Conservation (phyloP, 2,329 filamentous ascomycete species). For the Neobulgaria alba region DNA sequence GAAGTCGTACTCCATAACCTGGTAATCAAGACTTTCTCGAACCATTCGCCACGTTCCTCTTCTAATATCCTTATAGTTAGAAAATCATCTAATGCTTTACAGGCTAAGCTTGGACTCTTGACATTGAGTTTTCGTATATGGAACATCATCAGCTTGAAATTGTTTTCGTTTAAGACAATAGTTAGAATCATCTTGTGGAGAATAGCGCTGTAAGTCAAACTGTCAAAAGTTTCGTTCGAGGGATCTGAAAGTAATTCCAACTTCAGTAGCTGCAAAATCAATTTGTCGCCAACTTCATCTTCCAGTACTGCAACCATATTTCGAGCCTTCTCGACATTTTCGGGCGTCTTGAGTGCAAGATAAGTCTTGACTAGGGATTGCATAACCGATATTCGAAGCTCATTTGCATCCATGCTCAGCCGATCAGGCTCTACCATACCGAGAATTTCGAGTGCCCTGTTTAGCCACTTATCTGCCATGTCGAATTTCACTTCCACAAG, state of each 20-base stretch:
- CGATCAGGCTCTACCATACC: conserved; percentile 44
- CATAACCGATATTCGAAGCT: conserved; percentile 58
- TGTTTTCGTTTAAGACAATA: conserved; percentile 51
- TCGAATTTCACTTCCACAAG: conserved; percentile 42
- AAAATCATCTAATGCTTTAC: conserved; percentile 52
- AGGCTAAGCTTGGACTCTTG: conserved; percentile 41
- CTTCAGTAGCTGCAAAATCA: conserved; percentile 57
- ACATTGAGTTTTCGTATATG: conserved; percentile 58
- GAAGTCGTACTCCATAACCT: conserved; percentile 57
- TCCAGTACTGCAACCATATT: conserved; percentile 54
- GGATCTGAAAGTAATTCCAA: conserved; percentile 54
- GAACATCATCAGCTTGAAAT: conserved; percentile 57
- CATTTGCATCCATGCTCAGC: conserved; percentile 49
- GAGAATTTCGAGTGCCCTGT: conserved; percentile 54
- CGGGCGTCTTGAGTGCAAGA: conserved; percentile 37
- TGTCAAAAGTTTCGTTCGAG: conserved; percentile 40
- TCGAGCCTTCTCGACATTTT: conserved; percentile 42
- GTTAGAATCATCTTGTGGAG: conserved; percentile 53
- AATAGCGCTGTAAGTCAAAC: conserved; percentile 40
- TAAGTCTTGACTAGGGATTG: conserved; percentile 52
- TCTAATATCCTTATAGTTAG: conserved; percentile 47
- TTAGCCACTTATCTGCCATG: conserved; percentile 63
- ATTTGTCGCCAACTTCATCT: conserved; percentile 52
- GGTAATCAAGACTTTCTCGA: conserved; percentile 61
- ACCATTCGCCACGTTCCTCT: conserved; percentile 44